A percentile compares a stretch with the other conserved stretches of the same genome.
Conservation (phyloP, 306 rosid genomes). For the Mucuna pruriens region DNA sequence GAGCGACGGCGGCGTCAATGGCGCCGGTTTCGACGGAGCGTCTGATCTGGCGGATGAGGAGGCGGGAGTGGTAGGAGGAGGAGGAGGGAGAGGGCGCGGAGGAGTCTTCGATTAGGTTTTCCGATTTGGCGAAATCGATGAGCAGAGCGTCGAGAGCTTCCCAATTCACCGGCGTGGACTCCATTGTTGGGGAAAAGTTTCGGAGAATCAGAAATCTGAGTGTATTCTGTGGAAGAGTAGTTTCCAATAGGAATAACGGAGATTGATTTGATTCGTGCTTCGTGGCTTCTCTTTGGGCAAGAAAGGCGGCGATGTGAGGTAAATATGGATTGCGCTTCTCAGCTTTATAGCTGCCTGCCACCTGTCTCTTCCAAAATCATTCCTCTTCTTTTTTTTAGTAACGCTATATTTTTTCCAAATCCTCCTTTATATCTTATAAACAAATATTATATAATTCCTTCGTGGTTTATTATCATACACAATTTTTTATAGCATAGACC, state of each 20-base stretch:
- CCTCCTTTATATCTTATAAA: too few species aligned
- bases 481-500: not conserved
- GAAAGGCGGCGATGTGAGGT: constrained; percentile 63
- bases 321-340: constrained; percentile 39
- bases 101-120: constrained; percentile 79
- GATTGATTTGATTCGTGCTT: not conserved
- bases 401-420: too few species aligned
- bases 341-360: constrained; percentile 38
- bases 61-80: constrained; percentile 81
- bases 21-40: constrained; percentile 72
- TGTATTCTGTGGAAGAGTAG: not conserved
- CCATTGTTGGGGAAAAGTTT: constrained; percentile 36
- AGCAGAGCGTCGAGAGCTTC: constrained; percentile 85
- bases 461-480: too few species aligned
- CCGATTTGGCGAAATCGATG: constrained; percentile 91
- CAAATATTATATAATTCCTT: too few species aligned
- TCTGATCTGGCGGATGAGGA: constrained; percentile 84
- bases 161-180: constrained; percentile 86
- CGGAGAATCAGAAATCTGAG: constrained; percentile 25
- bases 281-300: not conserved
- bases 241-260: not conserved
- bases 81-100: constrained; percentile 57
- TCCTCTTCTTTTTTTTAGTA: too few species aligned
- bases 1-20: constrained; percentile 69
- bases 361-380: constrained; percentile 25